phyloP scores from a whole-genome alignment of 805 yeast species.

The Schizosaccharomyces osmophilus region DNA sequence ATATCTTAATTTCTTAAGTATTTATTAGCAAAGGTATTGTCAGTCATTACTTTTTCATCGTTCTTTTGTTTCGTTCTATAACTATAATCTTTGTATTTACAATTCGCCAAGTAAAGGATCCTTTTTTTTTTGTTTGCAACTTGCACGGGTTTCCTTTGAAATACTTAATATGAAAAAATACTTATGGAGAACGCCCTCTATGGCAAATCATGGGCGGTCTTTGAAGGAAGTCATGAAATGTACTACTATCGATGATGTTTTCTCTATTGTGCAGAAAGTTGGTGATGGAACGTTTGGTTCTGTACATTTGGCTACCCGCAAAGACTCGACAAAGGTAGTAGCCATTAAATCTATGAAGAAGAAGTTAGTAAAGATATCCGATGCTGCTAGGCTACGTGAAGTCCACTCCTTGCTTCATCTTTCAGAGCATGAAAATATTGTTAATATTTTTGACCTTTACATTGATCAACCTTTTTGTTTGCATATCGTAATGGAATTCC shows the following conservation, averaged over 20 bases:
- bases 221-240: not conserved
- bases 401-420: constrained; percentile 18
- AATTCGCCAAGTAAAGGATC: too few species aligned
- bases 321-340: constrained; percentile 16
- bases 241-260: not conserved
- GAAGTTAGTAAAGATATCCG: constrained; percentile 26
- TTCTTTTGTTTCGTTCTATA: too few species aligned
- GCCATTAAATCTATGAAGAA: constrained; percentile 66
- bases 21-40: too few species aligned
- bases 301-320: constrained; percentile 10
- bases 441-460: constrained; percentile 57
- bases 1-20: too few species aligned
- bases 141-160: too few species aligned
- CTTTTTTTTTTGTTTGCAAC: too few species aligned
- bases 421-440: constrained; percentile 45
- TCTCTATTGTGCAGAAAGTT: constrained; percentile 6
- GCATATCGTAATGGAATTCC: constrained; percentile 70
- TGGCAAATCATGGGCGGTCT: not conserved
- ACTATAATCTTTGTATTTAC: too few species aligned
- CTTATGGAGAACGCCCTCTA: not conserved
- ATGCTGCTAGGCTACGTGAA: constrained; percentile 22
- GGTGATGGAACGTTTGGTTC: constrained; percentile 15
- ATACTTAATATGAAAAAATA: not conserved
- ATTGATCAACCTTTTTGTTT: constrained; percentile 37
- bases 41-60: too few species aligned